Evolutionary conservation across 352 stramenopile genomes (phyloP), one percentile per base, ranked within the genome.

Genomic region (Pythium coloratum): DNA sequence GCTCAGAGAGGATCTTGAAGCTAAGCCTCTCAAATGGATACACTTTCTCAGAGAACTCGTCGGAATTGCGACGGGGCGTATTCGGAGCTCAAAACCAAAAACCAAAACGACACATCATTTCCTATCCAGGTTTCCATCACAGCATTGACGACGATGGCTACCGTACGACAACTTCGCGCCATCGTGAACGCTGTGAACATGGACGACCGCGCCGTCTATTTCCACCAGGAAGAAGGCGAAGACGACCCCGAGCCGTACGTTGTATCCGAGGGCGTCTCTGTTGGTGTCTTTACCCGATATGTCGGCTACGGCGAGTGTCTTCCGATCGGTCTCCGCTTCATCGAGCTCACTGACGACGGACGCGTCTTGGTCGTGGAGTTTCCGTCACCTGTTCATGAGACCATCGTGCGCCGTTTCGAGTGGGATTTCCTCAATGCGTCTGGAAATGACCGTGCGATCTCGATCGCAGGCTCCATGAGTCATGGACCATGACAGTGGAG

Each of bases 281-380:
- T 76, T n/a, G 56, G 47, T 38, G 66, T 53, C 3, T 76, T 74
- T 46, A 76, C 74, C 50, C 36, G 32, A 50, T 76, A 76, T 36
- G 63, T 68, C 58, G 59, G 55, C 9, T 49, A 71, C 40, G 44
- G 40, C 5, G 64, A 76, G 32, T 30, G n/a, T 30, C 63, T 76
- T 50, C 66, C 10, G 26, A 57, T 76, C 56, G 6, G 20, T 0
- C 24, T 73, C 33, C 66, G 70, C 24, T 73, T 76, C 55, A 56
- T 76, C 42, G 60, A 54, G 1, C 55, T 76, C 14, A 49, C 34
- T 38, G 55, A 55, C 16, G 64, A 73, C 28, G 66, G 70, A 3
- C 70, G 62, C 13, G 2, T 76, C 12, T 3, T 67, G 44, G 13
- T 71, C 59, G 38, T 65, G 2, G 65, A 71, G 13, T 47, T 67